phyloP scores from a whole-genome alignment of 805 yeast genomes.

The Metschnikowia baotianmanensis region DNA sequence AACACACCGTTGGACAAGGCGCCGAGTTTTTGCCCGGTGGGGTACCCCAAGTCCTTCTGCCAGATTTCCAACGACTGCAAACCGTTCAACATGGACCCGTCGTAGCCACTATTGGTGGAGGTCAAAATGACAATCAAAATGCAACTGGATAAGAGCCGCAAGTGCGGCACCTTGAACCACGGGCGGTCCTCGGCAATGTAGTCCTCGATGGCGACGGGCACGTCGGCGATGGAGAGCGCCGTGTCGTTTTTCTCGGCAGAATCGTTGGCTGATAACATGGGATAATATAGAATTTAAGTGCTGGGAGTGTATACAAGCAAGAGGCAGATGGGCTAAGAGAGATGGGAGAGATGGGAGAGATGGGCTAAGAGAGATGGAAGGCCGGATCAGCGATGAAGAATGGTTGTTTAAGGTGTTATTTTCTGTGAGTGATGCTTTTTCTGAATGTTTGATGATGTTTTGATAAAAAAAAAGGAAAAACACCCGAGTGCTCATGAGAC shows the following conservation, averaged over 20 bases:
- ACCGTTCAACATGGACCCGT: constrained; percentile 45
- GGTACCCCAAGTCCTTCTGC: constrained; percentile 33
- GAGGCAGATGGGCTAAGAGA: too few species aligned
- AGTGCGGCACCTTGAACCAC: constrained; percentile 37
- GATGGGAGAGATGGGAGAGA: too few species aligned
- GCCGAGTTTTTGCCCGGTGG: constrained; percentile 22
- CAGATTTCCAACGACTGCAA: constrained; percentile 46
- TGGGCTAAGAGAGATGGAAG: too few species aligned
- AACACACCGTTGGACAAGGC: constrained; percentile 22
- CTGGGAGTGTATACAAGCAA: too few species aligned
- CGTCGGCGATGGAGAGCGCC: background rate
- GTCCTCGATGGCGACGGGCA: constrained; percentile 10
- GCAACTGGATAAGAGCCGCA: constrained; percentile 35
- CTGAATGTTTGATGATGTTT: too few species aligned
- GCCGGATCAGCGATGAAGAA: too few species aligned
- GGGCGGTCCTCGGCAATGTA: constrained; percentile 19
- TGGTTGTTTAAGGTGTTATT: too few species aligned
- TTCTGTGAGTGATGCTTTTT: too few species aligned
- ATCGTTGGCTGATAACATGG: too few species aligned
- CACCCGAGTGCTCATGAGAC: too few species aligned
- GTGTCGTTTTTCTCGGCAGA: constrained; percentile 3
- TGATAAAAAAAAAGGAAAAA: too few species aligned
- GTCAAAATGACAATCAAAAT: constrained; percentile 43
- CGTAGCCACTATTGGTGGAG: constrained; percentile 41
- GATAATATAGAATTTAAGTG: too few species aligned